These are phyloP conservation scores for Yarrowia sp. DNA, from an alignment of 805 yeast species.

Conservation along the genomic window DNA sequence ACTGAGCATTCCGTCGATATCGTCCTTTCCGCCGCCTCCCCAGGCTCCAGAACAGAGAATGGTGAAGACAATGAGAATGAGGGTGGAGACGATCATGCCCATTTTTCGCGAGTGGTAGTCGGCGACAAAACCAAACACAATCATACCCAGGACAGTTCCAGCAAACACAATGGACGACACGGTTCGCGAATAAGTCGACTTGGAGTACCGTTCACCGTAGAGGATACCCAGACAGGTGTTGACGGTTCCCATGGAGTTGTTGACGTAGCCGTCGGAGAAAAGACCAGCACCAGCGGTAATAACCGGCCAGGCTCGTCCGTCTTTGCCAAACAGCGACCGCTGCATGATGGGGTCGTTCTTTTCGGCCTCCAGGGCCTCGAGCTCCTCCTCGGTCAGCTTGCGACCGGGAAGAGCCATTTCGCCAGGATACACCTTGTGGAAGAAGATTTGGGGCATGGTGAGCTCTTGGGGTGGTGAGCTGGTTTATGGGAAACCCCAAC, in stretches of 20 bases:
- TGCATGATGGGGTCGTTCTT: constrained; percentile 7
- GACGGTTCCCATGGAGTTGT: constrained; percentile 81
- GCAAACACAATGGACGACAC: constrained; percentile 88
- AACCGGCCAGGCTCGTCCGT: constrained; percentile 62
- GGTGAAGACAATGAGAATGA: constrained; percentile 76
- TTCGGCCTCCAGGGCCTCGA: background rate
- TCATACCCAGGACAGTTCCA: constrained; percentile 89
- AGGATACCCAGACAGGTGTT: constrained; percentile 69
- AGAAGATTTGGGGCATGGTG: constrained; percentile 13
- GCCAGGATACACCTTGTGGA: constrained; percentile 33
- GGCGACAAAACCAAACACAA: constrained; percentile 78
- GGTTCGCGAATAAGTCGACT: constrained; percentile 75
- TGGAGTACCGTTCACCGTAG: constrained; percentile 67
- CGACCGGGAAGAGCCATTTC: constrained; percentile 16
- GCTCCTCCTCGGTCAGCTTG: constrained; percentile 8
- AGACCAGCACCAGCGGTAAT: constrained; percentile 90
- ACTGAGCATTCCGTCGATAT: constrained; percentile 75
- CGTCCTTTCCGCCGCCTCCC: constrained; percentile 68
- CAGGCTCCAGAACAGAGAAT: constrained; percentile 84
- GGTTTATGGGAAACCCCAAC: constrained; percentile 2
- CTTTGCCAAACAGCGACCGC: constrained; percentile 20
- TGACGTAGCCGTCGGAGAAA: constrained; percentile 92
- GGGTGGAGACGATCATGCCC: constrained; percentile 83
- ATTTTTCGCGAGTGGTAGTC: constrained; percentile 81
- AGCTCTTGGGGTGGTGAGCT: background rate